phyloP scores from a whole-genome alignment of 768 basidiomycete species.

The Collybia mongolica region DNA sequence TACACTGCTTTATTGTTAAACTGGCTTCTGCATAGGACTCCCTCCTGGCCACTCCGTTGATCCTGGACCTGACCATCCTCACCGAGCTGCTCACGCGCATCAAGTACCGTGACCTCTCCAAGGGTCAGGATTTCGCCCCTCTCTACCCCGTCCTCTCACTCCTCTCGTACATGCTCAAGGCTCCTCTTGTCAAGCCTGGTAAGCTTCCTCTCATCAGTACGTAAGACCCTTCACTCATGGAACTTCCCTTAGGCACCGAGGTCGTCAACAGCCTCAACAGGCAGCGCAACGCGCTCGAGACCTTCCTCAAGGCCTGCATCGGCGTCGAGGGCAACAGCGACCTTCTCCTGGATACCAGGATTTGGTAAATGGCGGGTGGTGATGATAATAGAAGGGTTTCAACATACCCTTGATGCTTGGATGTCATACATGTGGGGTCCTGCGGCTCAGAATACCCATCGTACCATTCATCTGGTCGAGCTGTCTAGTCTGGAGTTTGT shows the following conservation, averaged over 20 bases:
- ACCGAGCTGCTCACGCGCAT: slow-evolving; percentile 93
- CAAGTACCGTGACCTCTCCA: slow-evolving; percentile 68
- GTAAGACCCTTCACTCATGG: background rate
- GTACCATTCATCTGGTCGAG: too few species aligned
- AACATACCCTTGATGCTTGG: slow-evolving; percentile 4
- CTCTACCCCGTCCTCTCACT: slow-evolving; percentile 92
- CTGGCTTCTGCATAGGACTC: slow-evolving; percentile 61
- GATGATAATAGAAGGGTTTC: slow-evolving; percentile 5
- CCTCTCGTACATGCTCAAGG: slow-evolving; percentile 97
- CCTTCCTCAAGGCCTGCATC: slow-evolving; percentile 92
- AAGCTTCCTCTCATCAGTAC: slow-evolving; percentile 13
- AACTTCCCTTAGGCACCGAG: slow-evolving; percentile 55
- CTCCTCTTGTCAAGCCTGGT: slow-evolving; percentile 94
- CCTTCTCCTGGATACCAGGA: slow-evolving; percentile 80
- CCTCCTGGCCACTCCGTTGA: slow-evolving; percentile 92
- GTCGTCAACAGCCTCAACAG: slow-evolving; percentile 95
- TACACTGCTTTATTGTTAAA: slow-evolving; percentile 18
- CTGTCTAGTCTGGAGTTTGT: too few species aligned
- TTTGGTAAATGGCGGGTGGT: slow-evolving; percentile 63
- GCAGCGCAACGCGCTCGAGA: slow-evolving; percentile 92
- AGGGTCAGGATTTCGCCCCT: slow-evolving; percentile 65
- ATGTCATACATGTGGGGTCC: too few species aligned
- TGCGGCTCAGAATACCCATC: too few species aligned
- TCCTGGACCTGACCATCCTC: slow-evolving; percentile 90
- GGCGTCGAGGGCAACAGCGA: slow-evolving; percentile 84